Percentiles rank a stretch among this genome's conserved stretches.
These are phyloP conservation scores for Malus orientalis DNA, from an alignment of 306 rosid genomes.

Conservation along the genomic window DNA sequence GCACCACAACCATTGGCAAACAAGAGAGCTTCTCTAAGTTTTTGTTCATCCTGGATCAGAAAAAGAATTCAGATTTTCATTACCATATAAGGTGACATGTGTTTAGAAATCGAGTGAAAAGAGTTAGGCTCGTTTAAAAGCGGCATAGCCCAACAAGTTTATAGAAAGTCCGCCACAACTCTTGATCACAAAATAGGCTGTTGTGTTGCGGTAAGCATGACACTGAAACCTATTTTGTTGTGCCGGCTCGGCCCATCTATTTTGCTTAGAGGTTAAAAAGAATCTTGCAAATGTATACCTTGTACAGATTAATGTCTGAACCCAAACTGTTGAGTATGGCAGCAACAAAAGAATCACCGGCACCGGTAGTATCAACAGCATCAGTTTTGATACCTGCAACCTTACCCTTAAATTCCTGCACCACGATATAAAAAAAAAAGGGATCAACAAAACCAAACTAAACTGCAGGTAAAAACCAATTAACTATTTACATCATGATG, in stretches of 20 bases:
- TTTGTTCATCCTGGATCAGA: conserved; percentile 44
- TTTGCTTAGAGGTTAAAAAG: not conserved
- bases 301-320: conserved; percentile 39
- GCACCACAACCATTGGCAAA: conserved; percentile 83
- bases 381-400: conserved; percentile 59
- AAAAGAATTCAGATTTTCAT: not conserved
- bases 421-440: not conserved
- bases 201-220: not conserved
- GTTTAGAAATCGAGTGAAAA: not conserved
- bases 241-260: not conserved
- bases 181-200: not conserved
- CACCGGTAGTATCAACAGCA: conserved; percentile 79
- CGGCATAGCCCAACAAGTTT: not conserved
- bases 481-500: not conserved
- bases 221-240: not conserved
- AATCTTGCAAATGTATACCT: conserved; percentile 28
- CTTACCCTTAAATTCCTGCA: conserved; percentile 63
- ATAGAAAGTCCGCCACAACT: not conserved
- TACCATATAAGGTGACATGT: not conserved
- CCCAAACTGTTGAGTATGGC: conserved; percentile 55
- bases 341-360: conserved; percentile 86
- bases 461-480: not conserved
- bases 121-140: not conserved
- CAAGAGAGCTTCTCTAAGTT: conserved; percentile 42
- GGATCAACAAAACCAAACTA: not conserved